A percentile compares a stretch with the other conserved stretches of the same genome.
Conservation (phyloP, 192 early-diverging fungal species). For the Obelidium mucronatum region DNA sequence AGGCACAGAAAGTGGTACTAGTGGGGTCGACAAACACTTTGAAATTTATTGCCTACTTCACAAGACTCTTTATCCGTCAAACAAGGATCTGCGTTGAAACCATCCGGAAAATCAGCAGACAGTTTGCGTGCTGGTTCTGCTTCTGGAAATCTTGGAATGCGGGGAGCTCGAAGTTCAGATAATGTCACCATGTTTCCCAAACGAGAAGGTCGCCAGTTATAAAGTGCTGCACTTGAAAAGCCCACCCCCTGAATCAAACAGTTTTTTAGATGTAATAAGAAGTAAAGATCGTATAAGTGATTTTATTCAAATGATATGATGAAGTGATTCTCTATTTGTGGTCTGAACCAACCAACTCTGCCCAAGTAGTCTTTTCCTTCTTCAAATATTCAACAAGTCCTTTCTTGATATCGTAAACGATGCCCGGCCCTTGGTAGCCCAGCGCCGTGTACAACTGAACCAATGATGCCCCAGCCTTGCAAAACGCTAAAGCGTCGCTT, state of each 20-base stretch:
- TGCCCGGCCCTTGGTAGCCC: slow-evolving; percentile 78
- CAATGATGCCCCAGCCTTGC: slow-evolving; percentile 79
- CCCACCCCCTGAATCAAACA: too few relatives aligned
- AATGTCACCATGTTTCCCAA: slow-evolving; percentile 23
- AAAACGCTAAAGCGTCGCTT: slow-evolving; percentile 80
- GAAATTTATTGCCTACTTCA: background rate
- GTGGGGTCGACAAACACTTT: slow-evolving; percentile 3
- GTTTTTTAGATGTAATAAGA: too few relatives aligned
- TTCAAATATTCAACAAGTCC: slow-evolving; percentile 72
- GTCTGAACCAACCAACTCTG: slow-evolving; percentile 53
- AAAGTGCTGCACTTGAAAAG: background rate
- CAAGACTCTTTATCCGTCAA: background rate
- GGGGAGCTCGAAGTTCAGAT: slow-evolving; percentile 2
- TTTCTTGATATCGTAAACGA: slow-evolving; percentile 81
- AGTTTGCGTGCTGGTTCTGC: background rate
- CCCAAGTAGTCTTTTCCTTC: slow-evolving; percentile 74
- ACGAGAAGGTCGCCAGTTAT: background rate
- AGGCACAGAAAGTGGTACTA: background rate
- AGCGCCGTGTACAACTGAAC: slow-evolving; percentile 87
- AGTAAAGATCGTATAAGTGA: too few relatives aligned
- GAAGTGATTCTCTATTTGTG: slow-evolving; percentile 27
- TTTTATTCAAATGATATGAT: background rate
- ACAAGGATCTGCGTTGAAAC: background rate
- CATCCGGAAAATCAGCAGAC: background rate
- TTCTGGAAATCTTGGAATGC: background rate